These are phyloP conservation scores for Alternaria triticina DNA, from an alignment of 2,329 filamentous ascomycete species.

Conservation along the genomic window DNA sequence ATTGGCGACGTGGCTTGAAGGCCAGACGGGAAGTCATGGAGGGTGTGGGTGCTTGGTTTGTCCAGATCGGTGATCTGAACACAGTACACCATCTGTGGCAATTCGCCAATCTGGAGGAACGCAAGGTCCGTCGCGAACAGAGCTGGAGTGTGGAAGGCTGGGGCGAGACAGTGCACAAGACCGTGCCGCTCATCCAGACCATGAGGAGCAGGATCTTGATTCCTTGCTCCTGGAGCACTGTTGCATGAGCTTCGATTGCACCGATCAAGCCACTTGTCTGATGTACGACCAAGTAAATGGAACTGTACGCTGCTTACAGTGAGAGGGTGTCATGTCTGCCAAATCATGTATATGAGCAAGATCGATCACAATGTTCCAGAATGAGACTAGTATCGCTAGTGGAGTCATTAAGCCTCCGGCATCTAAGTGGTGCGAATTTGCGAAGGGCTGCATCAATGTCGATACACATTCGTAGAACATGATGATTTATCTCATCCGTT, in stretches of 20 bases:
- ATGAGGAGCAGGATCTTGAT: conserved; percentile 96
- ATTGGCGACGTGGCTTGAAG: conserved; percentile 91
- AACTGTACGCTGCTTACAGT: background rate
- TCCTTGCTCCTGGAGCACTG: conserved; percentile 95
- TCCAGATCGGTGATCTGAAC: conserved; percentile 96
- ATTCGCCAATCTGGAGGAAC: conserved; percentile 94
- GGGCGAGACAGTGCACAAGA: conserved; percentile 98
- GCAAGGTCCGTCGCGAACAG: conserved; percentile 86
- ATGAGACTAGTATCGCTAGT: background rate
- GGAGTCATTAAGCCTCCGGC: background rate
- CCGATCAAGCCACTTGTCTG: background rate
- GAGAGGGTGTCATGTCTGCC: background rate
- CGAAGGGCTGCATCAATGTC: background rate
- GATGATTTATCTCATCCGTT: background rate
- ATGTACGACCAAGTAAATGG: background rate
- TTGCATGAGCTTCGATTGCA: conserved; percentile 62
- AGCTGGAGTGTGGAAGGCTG: conserved; percentile 96
- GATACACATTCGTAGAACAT: background rate
- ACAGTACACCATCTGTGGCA: conserved; percentile 99
- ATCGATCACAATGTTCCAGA: background rate
- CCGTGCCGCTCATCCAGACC: conserved; percentile 91
- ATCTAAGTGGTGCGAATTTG: background rate
- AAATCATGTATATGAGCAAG: background rate
- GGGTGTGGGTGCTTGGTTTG: conserved; percentile 97
- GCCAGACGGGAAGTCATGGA: conserved; percentile 97